Evolutionary conservation across 73 alveolate species (phyloP).

Genomic region (Paramecium bursaria): DNA sequence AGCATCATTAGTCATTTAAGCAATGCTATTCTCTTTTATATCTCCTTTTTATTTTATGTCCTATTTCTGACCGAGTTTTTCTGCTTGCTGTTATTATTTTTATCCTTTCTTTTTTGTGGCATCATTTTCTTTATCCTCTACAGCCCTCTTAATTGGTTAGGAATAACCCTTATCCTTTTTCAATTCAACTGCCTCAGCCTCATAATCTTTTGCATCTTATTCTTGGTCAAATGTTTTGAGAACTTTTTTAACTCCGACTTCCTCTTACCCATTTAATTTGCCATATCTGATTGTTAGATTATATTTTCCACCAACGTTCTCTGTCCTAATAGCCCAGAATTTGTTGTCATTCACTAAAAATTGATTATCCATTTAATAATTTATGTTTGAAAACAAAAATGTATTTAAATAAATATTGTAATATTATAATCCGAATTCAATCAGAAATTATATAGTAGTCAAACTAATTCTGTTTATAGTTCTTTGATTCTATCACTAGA

Average conservation of each 20-base stretch:
- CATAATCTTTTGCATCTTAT: slow-evolving; percentile 6
- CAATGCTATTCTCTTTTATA: slow-evolving; percentile 9
- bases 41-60: not conserved
- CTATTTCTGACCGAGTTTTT: not conserved
- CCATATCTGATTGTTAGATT: slow-evolving; percentile 18
- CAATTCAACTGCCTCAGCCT: not conserved
- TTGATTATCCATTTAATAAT: no score
- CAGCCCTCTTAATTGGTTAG: not conserved
- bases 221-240: not conserved
- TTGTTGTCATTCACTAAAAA: no score
- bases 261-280: slow-evolving; percentile 15
- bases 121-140: not conserved
- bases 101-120: not conserved
- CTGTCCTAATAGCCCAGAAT: no score
- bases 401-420: no score
- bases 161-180: slow-evolving; percentile 28
- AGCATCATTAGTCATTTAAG: slow-evolving; percentile 36
- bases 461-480: no score
- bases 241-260: slow-evolving; percentile 17
- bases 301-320: no score
- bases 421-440: no score
- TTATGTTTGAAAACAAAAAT: no score
- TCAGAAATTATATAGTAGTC: no score
- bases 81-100: not conserved
- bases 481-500: no score